Base-by-base conservation (phyloP, 495 filamentous ascomycete genomes). In the Penicillium desertorum region DNA sequence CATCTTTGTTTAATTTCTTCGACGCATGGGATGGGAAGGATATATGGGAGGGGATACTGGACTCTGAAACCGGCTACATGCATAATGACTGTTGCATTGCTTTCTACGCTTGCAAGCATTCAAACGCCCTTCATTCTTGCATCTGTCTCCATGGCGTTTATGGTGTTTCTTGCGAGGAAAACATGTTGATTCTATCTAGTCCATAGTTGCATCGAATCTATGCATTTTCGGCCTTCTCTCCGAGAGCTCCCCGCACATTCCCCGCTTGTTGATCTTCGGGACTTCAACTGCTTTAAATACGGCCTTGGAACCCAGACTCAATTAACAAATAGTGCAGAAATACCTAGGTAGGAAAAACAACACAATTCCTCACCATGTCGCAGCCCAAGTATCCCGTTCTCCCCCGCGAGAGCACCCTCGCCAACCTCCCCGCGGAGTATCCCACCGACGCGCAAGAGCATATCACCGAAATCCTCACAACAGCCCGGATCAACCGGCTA, bases 401-500 rank as follows among this genome's bases (percentile, higher is more conserved):
- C 6, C 57, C 69, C 4, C 69, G 66, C 49, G 55, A 67, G 30
- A 55, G 30, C 56, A 74, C 73, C 4, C 61, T 76, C 39, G 59
- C 66, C 34, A 55, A 66, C 14, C 65, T 76, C 11, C 72, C 73
- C 29, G 51, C 65, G 5, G 69, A 71, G 50, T 73, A 69, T 53
- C 47, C 69, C 58, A 41, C 60, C 12, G 65, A 73, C 58, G 62
- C 71, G 1, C 72, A 73, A 58, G 63, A 67, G 56, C 69, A 72
- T 49, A 75, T 75, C 45, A 63, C 71, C 39, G 54, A 71, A 11
- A 58, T 69, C 48, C 70, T 76, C 23, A 45, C 66, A 52, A 68
- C 65, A 17, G 42, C 70, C 6, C 57, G 61, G 9, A 62, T 68
- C 56, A 73, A 65, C 25, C 71, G 72, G 1, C 74, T 83, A 16